Evolutionary conservation across 1,139 yeast genomes (phyloP).

Genomic region (Maudiozyma humilis): DNA sequence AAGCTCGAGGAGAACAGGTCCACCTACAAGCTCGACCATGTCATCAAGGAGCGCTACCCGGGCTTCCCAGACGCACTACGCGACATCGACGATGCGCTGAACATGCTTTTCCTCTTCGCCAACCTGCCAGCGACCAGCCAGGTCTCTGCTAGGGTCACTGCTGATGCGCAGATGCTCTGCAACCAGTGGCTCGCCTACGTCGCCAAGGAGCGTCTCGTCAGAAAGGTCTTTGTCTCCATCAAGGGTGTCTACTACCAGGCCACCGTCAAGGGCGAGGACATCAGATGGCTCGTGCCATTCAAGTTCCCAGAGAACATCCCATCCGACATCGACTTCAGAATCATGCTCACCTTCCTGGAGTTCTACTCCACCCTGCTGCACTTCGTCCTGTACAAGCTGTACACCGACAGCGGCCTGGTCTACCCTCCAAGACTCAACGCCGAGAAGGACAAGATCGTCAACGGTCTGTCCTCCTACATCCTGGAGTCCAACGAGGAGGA

Average conservation of each 20-base stretch:
- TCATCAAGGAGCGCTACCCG: slow-evolving; percentile 92
- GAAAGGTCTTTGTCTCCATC: slow-evolving; percentile 89
- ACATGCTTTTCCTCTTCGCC: slow-evolving; percentile 88
- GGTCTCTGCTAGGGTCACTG: slow-evolving; percentile 69
- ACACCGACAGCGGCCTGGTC: slow-evolving; percentile 73
- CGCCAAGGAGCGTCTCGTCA: slow-evolving; percentile 71
- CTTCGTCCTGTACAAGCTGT: slow-evolving; percentile 76
- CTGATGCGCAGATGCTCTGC: slow-evolving; percentile 77
- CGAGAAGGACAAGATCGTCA: slow-evolving; percentile 69
- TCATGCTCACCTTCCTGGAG: slow-evolving; percentile 94
- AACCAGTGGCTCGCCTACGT: slow-evolving; percentile 95
- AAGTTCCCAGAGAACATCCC: slow-evolving; percentile 96
- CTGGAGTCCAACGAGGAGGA: slow-evolving; percentile 46
- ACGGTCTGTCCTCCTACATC: slow-evolving; percentile 81
- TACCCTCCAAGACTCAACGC: slow-evolving; percentile 85
- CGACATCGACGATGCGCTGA: slow-evolving; percentile 90
- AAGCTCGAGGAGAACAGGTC: slow-evolving; percentile 76
- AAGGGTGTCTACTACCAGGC: slow-evolving; percentile 97
- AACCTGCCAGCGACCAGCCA: slow-evolving; percentile 90
- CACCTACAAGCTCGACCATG: slow-evolving; percentile 76
- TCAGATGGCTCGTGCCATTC: slow-evolving; percentile 94
- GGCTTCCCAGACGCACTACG: slow-evolving; percentile 86
- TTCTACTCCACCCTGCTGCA: slow-evolving; percentile 88
- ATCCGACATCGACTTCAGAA: slow-evolving; percentile 86
- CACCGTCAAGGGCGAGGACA: slow-evolving; percentile 77